Evolutionary conservation across 1,284 basidiomycete genomes (phyloP).

Genomic region (Hemileia vastatrix): DNA sequence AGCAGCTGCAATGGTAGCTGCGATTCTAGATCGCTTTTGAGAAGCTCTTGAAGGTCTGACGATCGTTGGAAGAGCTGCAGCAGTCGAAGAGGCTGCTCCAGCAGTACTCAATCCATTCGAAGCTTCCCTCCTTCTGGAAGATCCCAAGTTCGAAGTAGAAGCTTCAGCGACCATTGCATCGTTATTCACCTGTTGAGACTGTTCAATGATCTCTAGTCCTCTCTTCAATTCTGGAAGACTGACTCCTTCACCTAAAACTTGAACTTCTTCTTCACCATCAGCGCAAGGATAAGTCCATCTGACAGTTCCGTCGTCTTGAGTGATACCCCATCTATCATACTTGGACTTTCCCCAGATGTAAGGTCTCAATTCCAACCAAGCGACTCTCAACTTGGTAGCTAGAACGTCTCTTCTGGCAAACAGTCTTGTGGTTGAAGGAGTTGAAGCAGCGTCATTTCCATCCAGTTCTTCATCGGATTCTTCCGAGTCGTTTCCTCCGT

Average conservation of each 20-base stretch:
- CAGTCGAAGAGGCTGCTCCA: neutral
- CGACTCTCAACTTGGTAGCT: slow-evolving; percentile 36
- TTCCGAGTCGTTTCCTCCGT: neutral
- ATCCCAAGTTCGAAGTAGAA: neutral
- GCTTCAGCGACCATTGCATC: neutral
- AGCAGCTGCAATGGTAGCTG: neutral
- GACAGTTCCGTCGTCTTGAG: slow-evolving; percentile 29
- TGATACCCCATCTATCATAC: slow-evolving; percentile 31
- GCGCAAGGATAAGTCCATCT: slow-evolving; percentile 32
- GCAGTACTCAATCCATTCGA: neutral
- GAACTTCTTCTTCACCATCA: slow-evolving; percentile 30
- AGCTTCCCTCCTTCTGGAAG: neutral
- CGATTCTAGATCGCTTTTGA: neutral
- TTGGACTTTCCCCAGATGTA: slow-evolving; percentile 34
- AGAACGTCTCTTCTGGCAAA: slow-evolving; percentile 35
- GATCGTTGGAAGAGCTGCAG: neutral
- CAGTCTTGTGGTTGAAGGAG: slow-evolving; percentile 15
- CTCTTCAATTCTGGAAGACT: slow-evolving; percentile 28
- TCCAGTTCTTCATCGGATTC: slow-evolving; percentile 24
- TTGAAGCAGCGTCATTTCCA: slow-evolving; percentile 5
- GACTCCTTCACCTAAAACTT: slow-evolving; percentile 33
- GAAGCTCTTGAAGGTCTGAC: neutral
- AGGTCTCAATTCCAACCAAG: slow-evolving; percentile 34
- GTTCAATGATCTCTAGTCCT: slow-evolving; percentile 31
- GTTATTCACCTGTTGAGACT: slow-evolving; percentile 1